Percentiles rank a stretch among this genome's conserved stretches.
Evolutionary conservation across 257 asterid genomes (phyloP).

Genomic region (Misopates orontium): DNA sequence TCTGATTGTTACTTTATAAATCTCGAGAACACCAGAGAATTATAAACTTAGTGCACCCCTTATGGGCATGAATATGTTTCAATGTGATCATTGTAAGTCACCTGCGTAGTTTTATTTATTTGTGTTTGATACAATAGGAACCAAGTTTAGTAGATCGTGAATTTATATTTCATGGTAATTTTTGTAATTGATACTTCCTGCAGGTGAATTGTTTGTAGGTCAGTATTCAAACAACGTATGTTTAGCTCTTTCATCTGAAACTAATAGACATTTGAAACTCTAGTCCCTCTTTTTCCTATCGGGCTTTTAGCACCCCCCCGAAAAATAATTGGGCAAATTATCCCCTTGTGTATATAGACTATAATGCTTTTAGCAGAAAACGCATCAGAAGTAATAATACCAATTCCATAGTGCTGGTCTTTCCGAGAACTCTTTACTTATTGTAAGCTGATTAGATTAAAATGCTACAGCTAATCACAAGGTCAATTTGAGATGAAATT

Average conservation of each 20-base stretch:
- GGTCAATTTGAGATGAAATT: background rate
- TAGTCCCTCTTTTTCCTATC: too few species aligned
- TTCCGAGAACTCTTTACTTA: background rate
- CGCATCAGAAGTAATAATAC: background rate
- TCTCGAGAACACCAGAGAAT: background rate
- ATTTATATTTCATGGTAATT: too few species aligned
- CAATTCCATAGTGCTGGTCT: background rate
- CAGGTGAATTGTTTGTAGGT: too few species aligned
- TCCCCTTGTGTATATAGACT: background rate
- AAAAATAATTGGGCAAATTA: too few species aligned
- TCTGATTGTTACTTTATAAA: conserved; percentile 4
- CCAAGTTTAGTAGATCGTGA: too few species aligned
- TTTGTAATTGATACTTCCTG: too few species aligned
- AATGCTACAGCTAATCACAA: conserved; percentile 26
- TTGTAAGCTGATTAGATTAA: background rate
- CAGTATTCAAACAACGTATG: too few species aligned
- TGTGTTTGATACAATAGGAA: too few species aligned
- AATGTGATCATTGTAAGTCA: background rate
- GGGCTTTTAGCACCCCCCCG: too few species aligned
- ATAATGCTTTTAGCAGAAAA: conserved; percentile 2
- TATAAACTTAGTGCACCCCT: background rate
- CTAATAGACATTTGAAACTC: too few species aligned
- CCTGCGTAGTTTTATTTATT: too few species aligned
- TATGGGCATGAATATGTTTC: background rate
- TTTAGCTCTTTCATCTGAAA: too few species aligned